These are phyloP conservation scores for Sugiyamaella grinbergsii DNA, from an alignment of 1,139 yeast genomes.

Conservation along the genomic window DNA sequence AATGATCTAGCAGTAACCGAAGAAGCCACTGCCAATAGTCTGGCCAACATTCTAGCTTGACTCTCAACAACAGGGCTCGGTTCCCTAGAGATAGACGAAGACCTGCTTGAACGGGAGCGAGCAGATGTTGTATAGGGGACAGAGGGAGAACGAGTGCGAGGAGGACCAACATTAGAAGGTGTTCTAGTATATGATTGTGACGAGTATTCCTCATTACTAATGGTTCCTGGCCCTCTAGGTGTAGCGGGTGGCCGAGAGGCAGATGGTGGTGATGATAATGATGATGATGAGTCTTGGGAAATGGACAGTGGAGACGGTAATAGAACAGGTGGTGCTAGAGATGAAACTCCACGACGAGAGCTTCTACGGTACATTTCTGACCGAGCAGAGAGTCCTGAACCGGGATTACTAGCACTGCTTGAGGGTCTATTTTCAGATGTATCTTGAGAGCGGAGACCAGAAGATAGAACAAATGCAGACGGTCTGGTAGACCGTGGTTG, in stretches of 20 bases:
- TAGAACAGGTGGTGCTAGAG: background rate
- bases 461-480: background rate
- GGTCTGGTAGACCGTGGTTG: background rate
- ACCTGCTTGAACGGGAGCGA: no score
- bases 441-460: background rate
- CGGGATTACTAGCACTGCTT: background rate
- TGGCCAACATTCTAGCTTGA: slow-evolving; percentile 49
- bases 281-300: background rate
- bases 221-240: no score
- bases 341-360: background rate
- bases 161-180: no score
- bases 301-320: background rate
- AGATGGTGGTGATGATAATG: no score
- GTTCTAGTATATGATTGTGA: no score
- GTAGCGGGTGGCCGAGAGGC: no score
- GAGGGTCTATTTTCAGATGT: no score
- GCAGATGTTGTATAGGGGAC: no score
- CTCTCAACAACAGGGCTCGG: slow-evolving; percentile 33
- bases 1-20: slow-evolving; percentile 50
- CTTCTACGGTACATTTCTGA: slow-evolving; percentile 1
- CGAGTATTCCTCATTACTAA: no score
- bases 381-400: background rate
- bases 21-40: slow-evolving; percentile 51
- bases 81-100: background rate
- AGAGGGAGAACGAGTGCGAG: no score